phyloP scores from a whole-genome alignment of 441 rosid species.

The Pelargonium myrrhifolium region DNA sequence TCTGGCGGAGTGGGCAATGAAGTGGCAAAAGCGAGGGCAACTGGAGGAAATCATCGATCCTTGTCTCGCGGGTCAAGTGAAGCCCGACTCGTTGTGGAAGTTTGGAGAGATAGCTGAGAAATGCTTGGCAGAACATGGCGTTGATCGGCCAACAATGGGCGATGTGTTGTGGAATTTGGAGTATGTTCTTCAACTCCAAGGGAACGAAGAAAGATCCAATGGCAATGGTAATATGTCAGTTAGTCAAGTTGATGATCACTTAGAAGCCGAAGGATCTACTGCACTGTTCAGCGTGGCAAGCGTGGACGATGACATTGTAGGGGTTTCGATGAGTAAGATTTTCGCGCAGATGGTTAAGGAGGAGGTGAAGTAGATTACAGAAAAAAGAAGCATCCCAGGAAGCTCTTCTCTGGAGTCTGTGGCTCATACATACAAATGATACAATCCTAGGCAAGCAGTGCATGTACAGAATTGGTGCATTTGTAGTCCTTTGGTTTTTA shows the following conservation, averaged over 20 bases:
- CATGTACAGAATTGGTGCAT: too few species aligned
- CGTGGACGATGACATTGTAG: slow-evolving; percentile 36
- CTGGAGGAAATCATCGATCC: too few species aligned
- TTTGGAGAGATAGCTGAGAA: not conserved
- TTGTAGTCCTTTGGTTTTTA: too few species aligned
- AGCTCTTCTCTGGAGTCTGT: too few species aligned
- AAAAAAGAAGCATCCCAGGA: too few species aligned
- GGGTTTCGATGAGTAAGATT: slow-evolving; percentile 63
- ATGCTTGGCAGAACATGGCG: not conserved
- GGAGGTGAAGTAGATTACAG: slow-evolving; percentile 34
- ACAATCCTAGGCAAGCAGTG: not conserved
- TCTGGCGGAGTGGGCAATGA: too few species aligned
- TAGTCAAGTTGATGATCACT: slow-evolving; percentile 16
- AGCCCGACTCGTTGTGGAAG: not conserved
- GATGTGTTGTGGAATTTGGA: not conserved
- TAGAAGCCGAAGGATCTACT: slow-evolving; percentile 24
- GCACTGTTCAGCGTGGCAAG: slow-evolving; percentile 34
- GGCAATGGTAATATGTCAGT: slow-evolving; percentile 10
- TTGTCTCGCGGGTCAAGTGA: too few species aligned
- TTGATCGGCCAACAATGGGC: not conserved
- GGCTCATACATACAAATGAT: not conserved
- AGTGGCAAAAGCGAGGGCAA: too few species aligned
- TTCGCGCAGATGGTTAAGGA: slow-evolving; percentile 75
- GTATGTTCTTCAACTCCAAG: slow-evolving; percentile 41
- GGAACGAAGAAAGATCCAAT: slow-evolving; percentile 31